Evolutionary conservation across 208 protist species (phyloP).

Genomic region (Leishmania turanica): DNA sequence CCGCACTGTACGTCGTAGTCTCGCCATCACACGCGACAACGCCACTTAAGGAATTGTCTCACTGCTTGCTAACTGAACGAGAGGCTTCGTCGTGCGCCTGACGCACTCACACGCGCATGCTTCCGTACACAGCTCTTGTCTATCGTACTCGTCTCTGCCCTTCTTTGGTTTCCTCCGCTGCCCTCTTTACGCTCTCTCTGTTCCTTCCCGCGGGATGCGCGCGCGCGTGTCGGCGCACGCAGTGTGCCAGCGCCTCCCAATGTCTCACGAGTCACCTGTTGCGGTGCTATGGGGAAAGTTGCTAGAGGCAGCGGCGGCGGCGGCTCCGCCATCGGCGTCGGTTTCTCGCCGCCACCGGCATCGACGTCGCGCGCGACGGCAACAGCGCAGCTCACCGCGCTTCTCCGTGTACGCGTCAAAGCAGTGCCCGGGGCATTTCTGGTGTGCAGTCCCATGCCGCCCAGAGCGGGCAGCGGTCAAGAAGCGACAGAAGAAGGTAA

Average conservation of each 20-base stretch:
- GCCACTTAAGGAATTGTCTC: neutral
- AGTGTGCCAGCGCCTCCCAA: neutral
- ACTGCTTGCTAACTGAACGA: neutral
- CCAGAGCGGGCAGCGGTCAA: conserved; percentile 18
- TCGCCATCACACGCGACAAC: neutral
- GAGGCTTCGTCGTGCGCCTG: neutral
- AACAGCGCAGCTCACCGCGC: neutral
- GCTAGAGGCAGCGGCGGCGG: conserved; percentile 9
- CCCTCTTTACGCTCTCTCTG: neutral
- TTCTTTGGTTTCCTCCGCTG: neutral
- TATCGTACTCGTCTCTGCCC: neutral
- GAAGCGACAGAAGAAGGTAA: conserved; percentile 25
- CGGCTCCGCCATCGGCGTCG: neutral
- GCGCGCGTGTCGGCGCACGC: neutral
- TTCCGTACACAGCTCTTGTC: neutral
- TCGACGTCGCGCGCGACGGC: conserved; percentile 1
- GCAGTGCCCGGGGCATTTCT: conserved; percentile 20
- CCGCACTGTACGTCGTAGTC: no score
- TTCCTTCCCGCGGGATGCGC: neutral
- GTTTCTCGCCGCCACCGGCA: neutral
- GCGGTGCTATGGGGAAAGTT: conserved; percentile 27
- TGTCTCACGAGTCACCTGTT: conserved; percentile 16
- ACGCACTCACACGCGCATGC: neutral
- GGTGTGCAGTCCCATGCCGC: conserved; percentile 31
- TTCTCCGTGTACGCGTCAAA: conserved; percentile 23